phyloP scores from a whole-genome alignment of 1,284 basidiomycete species.

The Cryptococcus neoformans region DNA sequence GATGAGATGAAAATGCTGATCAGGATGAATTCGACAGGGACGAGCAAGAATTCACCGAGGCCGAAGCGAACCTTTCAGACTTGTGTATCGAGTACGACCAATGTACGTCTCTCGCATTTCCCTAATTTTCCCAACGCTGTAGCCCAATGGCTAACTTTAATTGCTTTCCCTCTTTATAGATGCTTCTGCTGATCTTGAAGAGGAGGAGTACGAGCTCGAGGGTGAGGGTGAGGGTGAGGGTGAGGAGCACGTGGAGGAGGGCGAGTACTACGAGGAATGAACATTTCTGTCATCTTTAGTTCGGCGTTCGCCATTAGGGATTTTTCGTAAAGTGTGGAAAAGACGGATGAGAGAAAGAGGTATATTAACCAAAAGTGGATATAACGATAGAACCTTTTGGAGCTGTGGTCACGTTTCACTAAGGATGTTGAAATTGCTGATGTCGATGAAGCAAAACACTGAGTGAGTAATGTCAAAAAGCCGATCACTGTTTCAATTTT shows the following conservation, averaged over 20 bases:
- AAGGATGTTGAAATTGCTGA: too few relatives aligned
- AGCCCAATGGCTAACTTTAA: too few relatives aligned
- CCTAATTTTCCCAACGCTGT: background rate
- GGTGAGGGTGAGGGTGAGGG: constrained; percentile 5
- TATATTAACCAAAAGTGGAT: too few relatives aligned
- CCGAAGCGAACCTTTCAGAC: constrained; percentile 46
- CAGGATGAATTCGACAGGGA: constrained; percentile 48
- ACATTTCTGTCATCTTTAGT: background rate
- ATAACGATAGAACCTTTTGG: too few relatives aligned
- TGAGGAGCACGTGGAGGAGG: constrained; percentile 2
- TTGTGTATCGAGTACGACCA: constrained; percentile 46
- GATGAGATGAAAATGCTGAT: background rate
- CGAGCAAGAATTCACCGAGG: constrained; percentile 84
- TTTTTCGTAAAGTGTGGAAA: too few relatives aligned
- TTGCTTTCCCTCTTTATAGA: constrained; percentile 8
- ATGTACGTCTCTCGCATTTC: constrained; percentile 15
- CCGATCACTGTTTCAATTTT: too few relatives aligned
- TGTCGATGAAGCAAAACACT: too few relatives aligned
- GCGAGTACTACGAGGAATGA: constrained; percentile 14
- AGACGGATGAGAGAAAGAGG: too few relatives aligned
- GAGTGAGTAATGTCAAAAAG: too few relatives aligned
- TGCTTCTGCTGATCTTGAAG: constrained; percentile 32
- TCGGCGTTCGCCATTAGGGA: too few relatives aligned
- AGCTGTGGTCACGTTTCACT: too few relatives aligned
- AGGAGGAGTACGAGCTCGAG: constrained; percentile 24